Evolutionary conservation across 306 rosid species (phyloP).

Genomic region (Prunus persica): Prunus_persica_NCBIv2 NC_034010.1:20266001-20266500

Average conservation of each 20-base stretch:
- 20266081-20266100: not conserved
- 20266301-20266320: constrained; percentile 93
- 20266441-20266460: constrained; percentile 26
- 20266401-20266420: constrained; percentile 55
- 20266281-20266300: constrained; percentile 63
- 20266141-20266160: not conserved
- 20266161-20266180: not conserved
- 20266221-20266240: not conserved
- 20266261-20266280: not conserved
- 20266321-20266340: constrained; percentile 68
- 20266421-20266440: constrained; percentile 31
- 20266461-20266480: not conserved
- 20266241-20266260: not conserved
- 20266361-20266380: constrained; percentile 66
- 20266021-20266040: not conserved
- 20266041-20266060: not conserved
- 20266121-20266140: not conserved
- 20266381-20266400: constrained; percentile 51
- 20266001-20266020: not conserved
- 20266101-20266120: not conserved
- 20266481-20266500: not conserved
- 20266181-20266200: not conserved
- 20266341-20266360: constrained; percentile 73
- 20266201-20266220: not conserved
- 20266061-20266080: not conserved